A percentile compares a stretch with the other conserved stretches of the same genome.
Conservation (phyloP, 2,329 filamentous ascomycete species). For the Ramularia endophylla region DNA sequence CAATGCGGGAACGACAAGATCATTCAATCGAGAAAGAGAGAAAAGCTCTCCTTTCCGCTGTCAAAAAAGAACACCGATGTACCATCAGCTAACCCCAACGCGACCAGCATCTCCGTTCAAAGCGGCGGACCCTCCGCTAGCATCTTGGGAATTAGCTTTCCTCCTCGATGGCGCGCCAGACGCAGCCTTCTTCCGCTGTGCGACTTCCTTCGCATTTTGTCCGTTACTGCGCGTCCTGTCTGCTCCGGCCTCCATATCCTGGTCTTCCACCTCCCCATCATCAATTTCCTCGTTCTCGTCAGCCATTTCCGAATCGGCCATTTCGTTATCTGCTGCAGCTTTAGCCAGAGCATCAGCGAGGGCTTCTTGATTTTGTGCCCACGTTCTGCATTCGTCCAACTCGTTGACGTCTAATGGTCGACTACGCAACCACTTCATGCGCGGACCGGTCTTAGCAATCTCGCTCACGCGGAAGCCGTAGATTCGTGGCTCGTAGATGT, state of each 20-base stretch:
- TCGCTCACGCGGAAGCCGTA: slow-evolving; percentile 96
- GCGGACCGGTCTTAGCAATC: slow-evolving; percentile 77
- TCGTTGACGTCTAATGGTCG: slow-evolving; percentile 74
- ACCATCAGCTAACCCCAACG: no score
- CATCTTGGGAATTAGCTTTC: slow-evolving; percentile 8
- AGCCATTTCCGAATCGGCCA: slow-evolving; percentile 28
- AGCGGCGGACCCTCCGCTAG: not conserved
- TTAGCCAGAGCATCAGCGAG: slow-evolving; percentile 9
- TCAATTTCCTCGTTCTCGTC: slow-evolving; percentile 25
- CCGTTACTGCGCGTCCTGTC: slow-evolving; percentile 6
- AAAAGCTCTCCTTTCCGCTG: no score
- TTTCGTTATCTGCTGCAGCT: slow-evolving; percentile 9
- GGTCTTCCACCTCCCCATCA: slow-evolving; percentile 26
- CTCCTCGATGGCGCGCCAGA: slow-evolving; percentile 4
- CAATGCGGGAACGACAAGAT: no score
- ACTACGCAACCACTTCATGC: slow-evolving; percentile 94
- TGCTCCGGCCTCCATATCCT: slow-evolving; percentile 24
- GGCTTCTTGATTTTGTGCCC: slow-evolving; percentile 24
- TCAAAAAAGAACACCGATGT: no score
- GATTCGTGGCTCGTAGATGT: slow-evolving; percentile 90
- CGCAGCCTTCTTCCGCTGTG: slow-evolving; percentile 13
- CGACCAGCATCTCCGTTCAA: no score
- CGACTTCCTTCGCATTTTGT: slow-evolving; percentile 11
- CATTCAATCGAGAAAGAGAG: no score
- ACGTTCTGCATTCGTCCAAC: slow-evolving; percentile 63